phyloP scores from a whole-genome alignment of 2,329 filamentous ascomycete genomes.

The Plectosphaerella sp. region DNA sequence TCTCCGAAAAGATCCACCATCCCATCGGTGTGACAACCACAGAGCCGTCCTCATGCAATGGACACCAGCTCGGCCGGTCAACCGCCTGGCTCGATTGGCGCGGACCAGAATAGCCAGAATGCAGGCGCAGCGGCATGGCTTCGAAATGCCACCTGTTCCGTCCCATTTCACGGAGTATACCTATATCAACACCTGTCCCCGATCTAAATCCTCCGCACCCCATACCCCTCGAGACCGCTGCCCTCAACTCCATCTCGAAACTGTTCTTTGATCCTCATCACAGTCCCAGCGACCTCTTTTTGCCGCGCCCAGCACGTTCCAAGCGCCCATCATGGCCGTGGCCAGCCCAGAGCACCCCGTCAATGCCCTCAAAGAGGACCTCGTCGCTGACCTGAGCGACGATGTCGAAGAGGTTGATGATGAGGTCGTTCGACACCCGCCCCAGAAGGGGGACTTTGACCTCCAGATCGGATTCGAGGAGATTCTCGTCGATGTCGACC shows the following conservation, averaged over 20 bases:
- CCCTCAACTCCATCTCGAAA: not conserved
- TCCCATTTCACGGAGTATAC: not conserved
- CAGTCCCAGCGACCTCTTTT: not conserved
- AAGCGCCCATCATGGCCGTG: not conserved
- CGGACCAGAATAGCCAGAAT: not conserved
- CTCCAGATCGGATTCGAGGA: conserved; percentile 15
- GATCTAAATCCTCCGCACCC: not conserved
- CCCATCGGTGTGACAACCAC: not conserved
- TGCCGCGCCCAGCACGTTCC: not conserved
- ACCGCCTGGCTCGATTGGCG: not conserved
- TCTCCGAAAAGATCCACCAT: not conserved
- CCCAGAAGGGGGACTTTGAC: conserved; percentile 8
- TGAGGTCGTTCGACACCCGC: not conserved
- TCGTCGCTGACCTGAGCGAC: not conserved
- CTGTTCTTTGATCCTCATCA: not conserved
- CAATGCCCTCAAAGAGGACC: not conserved
- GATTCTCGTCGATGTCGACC: conserved; percentile 15
- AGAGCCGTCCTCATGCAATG: not conserved
- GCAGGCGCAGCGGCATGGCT: not conserved
- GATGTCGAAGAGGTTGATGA: not conserved
- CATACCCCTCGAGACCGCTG: not conserved
- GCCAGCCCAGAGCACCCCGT: not conserved
- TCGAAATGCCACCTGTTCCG: not conserved
- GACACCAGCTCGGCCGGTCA: not conserved
- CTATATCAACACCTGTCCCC: not conserved